A percentile compares a stretch with the other conserved stretches of the same genome.
Conservation (phyloP, 345 rosid species). For the Bretschneidera sinensis region DNA sequence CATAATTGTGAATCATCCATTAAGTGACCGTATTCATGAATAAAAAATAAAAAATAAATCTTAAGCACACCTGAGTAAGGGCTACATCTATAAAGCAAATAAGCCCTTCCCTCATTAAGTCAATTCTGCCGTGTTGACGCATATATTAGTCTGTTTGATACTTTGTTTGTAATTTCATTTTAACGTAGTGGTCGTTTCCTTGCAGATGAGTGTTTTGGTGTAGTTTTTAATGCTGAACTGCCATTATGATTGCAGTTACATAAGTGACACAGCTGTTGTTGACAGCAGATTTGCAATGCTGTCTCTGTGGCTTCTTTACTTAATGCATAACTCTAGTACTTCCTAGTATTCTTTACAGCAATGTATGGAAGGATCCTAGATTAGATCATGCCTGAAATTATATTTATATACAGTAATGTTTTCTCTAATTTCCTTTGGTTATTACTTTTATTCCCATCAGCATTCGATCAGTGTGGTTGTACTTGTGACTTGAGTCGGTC, state of each 20-base stretch:
- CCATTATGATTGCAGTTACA: not conserved
- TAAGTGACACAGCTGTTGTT: conserved; percentile 8
- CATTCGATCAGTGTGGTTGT: too few species aligned
- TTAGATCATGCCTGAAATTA: conserved; percentile 21
- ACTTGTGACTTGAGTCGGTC: too few species aligned
- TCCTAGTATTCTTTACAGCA: conserved; percentile 90
- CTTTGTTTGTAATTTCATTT: too few species aligned
- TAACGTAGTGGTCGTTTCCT: not conserved
- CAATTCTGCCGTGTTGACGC: too few species aligned
- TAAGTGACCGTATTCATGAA: too few species aligned
- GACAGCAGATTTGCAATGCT: conserved; percentile 72
- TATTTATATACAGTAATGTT: not conserved
- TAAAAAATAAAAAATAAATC: too few species aligned
- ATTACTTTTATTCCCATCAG: not conserved
- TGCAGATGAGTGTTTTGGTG: not conserved
- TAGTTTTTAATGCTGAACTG: not conserved
- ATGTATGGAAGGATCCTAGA: conserved; percentile 99
- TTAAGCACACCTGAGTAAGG: too few species aligned
- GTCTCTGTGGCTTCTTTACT: conserved; percentile 77
- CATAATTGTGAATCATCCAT: too few species aligned
- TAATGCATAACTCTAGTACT: conserved; percentile 68
- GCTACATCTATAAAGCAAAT: too few species aligned
- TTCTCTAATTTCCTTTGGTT: not conserved
- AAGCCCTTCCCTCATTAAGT: too few species aligned
- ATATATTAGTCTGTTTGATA: too few species aligned